Base-by-base conservation (phyloP, 1,139 yeast species). In the Magnusiomyces clavatus region DNA sequence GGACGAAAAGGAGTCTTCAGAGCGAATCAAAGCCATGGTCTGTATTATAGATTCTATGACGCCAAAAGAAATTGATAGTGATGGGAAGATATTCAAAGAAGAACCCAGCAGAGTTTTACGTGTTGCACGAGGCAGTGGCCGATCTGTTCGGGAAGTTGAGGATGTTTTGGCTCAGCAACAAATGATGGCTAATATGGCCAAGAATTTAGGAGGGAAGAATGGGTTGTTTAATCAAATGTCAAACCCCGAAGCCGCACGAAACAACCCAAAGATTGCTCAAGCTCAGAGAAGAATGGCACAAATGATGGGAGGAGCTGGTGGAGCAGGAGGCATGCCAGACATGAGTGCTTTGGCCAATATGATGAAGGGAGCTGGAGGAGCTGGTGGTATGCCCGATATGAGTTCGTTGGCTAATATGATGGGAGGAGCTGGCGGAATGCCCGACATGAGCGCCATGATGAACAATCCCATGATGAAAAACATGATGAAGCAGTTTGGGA, bases 21-120 rank as follows among this genome's bases (percentile, higher is more conserved):
- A 78, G 54, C 79, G 86, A 63, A 77, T 92, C 71, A 90, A 90
- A 68, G 77, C 85, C 57, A 88, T 92, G 95, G 83, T 92, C 47
- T 90, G 80, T 65, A 85, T 92, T 39, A 81, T 92, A 87, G 98
- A 92, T 68, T 88, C 97, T 2, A 92, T 92, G 98, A 90, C 96
- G 0, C 85, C 83, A 58, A 76, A 83, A 63, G 98, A 92, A 71
- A 78, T 92, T 57, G 96, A 89, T 61, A 80, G 89, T 57, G 98
- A 92, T 66, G 98, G 98, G 1, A 74, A 81, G 57, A 72, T 87
- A 31, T 89, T 92, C 67, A 77, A 80, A 47, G 82, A 83, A 50
- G 82, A 90, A 66, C 98, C 97, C 3, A 77, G 83, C 49, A 79
- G 98, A 66, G 81, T 92, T 52, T 79, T 90, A 19, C 77, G 98